Conservation (phyloP, 108 stramenopile species). For the Skeletonema grethae region DNA sequence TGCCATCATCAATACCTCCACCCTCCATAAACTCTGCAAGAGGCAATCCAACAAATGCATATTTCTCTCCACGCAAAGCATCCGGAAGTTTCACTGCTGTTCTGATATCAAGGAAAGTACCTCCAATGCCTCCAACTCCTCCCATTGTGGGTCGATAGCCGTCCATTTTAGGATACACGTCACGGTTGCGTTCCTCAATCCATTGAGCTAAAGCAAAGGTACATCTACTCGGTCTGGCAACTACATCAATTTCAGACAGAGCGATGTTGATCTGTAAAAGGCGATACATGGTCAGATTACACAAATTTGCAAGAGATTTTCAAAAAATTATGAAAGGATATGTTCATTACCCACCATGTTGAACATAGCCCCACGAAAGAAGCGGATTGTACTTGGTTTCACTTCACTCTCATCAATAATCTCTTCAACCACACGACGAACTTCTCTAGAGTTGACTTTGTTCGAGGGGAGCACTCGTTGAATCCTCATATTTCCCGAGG, state of each 20-base stretch:
- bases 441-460: constrained; percentile 92
- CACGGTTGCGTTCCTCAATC: constrained; percentile 89
- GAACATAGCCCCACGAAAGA: constrained; percentile 98
- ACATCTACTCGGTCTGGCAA: constrained; percentile 82
- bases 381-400: constrained; percentile 82
- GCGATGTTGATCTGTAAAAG: constrained; percentile 77
- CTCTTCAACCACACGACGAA: constrained; percentile 84
- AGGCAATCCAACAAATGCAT: constrained; percentile 93
- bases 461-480: constrained; percentile 70
- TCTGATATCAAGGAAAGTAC: constrained; percentile 80
- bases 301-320: neutral
- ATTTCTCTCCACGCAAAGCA: constrained; percentile 93
- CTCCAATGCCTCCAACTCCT: constrained; percentile 49
- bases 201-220: constrained; percentile 91
- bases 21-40: constrained; percentile 88
- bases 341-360: constrained; percentile 80
- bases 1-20: constrained; percentile 72
- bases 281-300: neutral
- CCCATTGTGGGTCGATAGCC: constrained; percentile 78
- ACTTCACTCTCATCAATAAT: constrained; percentile 80
- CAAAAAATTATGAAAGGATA: neutral
- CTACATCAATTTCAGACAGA: constrained; percentile 78
- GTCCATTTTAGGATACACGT: constrained; percentile 87
- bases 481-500: constrained; percentile 76
- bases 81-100: constrained; percentile 94